Base-by-base conservation (phyloP, 1,139 yeast species). In the Blastobotrys arbuscula region DNA sequence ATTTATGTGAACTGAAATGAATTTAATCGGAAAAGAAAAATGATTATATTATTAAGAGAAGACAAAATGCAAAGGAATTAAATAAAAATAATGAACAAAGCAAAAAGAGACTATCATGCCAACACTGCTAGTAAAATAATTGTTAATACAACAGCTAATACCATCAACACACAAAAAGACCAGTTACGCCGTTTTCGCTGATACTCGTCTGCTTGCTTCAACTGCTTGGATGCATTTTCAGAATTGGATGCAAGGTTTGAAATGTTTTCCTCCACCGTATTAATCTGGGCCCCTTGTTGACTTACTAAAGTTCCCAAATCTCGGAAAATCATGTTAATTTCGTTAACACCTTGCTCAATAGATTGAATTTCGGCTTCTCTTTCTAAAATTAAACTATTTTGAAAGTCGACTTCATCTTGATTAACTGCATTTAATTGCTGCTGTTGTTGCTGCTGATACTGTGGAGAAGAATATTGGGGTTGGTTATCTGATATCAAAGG, bases 241-340 rank as follows among this genome's bases (percentile, higher is more conserved):
- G 88, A 76, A 57, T 86, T 83, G 21, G 73, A 75, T n/a, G 82
- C 79, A 50, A 84, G 69, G 50, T 76, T 79, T 24, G 81, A 68
- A 45, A 89, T 73, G 63, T 88, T 88, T 52, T 84, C 88, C 60
- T 88, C 96, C 16, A 89, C 80, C 0, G 88, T 78, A 61, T 87
- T 95, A 24, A 89, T 75, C 56, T 85, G 90, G 36, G 78, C 82
- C 4, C 96, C 96, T 63, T 89, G 97, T 61, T 86, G 92, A 48
- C 76, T 74, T 1, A 89, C 94, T 57, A 89, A 68, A 38, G 79
- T 76, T 15, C 89, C 89, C 53, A 89, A 68, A 58, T 88, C 96
- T 55, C 82, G 81, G 65, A 88, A 89, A 1, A 89, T 88, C 7
- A 89, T 75, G 62, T 89, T 88, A 43, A 89, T 88, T 58, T 89